phyloP scores from a whole-genome alignment of 2,329 filamentous ascomycete genomes.

The Trichoderma koningii region DNA sequence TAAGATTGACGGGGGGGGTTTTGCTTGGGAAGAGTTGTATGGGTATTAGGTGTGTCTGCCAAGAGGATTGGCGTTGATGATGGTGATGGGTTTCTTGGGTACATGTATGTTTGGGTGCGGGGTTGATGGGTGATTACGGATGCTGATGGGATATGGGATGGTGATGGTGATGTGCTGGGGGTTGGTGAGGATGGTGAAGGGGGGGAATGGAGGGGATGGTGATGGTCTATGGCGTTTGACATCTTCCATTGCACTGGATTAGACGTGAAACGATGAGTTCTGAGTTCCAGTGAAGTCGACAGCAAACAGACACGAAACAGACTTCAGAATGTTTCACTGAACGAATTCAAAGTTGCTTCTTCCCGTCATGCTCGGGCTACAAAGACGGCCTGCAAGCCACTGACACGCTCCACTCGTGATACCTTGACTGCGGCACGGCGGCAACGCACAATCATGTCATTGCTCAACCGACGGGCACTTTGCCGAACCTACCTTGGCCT shows the following conservation, averaged over 20 bases:
- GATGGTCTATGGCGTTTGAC: not conserved
- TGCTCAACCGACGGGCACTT: too few relatives aligned
- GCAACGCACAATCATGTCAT: not conserved
- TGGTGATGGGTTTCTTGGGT: not conserved
- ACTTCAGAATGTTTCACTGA: too few relatives aligned
- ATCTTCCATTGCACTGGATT: too few relatives aligned
- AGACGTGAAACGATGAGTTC: too few relatives aligned
- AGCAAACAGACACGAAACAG: too few relatives aligned
- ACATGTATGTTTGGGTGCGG: not conserved
- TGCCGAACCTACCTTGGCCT: too few relatives aligned
- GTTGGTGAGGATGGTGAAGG: not conserved
- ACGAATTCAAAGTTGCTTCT: too few relatives aligned
- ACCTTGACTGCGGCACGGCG: not conserved
- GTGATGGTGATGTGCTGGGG: not conserved
- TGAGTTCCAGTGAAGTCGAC: too few relatives aligned
- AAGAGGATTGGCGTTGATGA: slow-evolving; percentile 13
- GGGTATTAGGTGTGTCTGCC: slow-evolving; percentile 4
- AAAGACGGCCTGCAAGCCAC: slow-evolving; percentile 12
- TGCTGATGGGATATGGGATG: not conserved
- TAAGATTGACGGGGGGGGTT: slow-evolving; percentile 19
- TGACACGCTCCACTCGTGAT: slow-evolving; percentile 6
- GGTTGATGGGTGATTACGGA: not conserved
- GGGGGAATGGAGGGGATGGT: not conserved
- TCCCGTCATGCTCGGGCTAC: not conserved
- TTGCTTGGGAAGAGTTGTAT: too few relatives aligned